Evolutionary conservation across 2,329 filamentous ascomycete genomes (phyloP).

Genomic region (Penicillium vulpinum): DNA sequence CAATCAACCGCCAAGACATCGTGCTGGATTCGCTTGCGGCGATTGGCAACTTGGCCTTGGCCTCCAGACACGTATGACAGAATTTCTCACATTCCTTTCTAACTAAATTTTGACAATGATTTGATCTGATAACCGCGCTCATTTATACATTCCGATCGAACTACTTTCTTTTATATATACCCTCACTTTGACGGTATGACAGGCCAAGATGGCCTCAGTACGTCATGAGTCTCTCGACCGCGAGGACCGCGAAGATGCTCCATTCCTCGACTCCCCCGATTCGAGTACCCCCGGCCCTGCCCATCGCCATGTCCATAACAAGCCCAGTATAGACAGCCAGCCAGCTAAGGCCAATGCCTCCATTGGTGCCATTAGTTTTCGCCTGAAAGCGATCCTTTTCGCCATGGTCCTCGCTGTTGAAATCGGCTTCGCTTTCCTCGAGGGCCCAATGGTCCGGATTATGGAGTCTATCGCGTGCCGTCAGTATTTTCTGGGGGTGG

Average conservation of each 20-base stretch:
- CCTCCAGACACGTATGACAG: constrained; percentile 1
- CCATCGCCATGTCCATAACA: neutral
- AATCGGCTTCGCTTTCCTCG: constrained; percentile 46
- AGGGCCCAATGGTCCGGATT: constrained; percentile 50
- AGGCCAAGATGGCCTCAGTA: constrained; percentile 25
- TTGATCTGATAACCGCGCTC: neutral
- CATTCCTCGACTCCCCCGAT: constrained; percentile 29
- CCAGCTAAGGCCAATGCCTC: constrained; percentile 10
- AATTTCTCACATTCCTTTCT: neutral
- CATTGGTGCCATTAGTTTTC: constrained; percentile 32
- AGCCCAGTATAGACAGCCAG: neutral
- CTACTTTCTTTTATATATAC: constrained; percentile 3
- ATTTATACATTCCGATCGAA: neutral
- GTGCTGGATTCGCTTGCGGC: constrained; percentile 20
- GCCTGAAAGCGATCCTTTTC: constrained; percentile 45
- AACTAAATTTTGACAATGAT: neutral
- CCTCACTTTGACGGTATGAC: constrained; percentile 19
- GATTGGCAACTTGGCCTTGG: constrained; percentile 17
- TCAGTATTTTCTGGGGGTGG: constrained; percentile 44
- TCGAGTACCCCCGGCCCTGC: constrained; percentile 1
- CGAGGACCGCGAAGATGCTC: constrained; percentile 30
- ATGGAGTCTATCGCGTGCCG: constrained; percentile 53
- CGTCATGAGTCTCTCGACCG: constrained; percentile 26
- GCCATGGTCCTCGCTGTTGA: constrained; percentile 47
- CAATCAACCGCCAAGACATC: constrained; percentile 10